Evolutionary conservation across 352 stramenopile genomes (phyloP).

Genomic region (Phytophthora hibernalis): DNA sequence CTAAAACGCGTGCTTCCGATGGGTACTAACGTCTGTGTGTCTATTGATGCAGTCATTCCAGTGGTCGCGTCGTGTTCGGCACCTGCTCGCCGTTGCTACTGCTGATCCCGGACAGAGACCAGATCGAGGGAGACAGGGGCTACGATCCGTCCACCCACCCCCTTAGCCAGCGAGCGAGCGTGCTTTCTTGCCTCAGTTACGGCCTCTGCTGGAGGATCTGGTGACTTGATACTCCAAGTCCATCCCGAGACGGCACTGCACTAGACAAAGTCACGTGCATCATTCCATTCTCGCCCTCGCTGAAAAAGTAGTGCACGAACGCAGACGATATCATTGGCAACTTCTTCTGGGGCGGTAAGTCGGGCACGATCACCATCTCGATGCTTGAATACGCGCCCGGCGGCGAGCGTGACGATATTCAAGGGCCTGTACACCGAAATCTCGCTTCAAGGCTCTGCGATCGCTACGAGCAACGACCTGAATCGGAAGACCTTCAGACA

Average conservation of each 20-base stretch:
- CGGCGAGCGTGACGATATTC: conserved; percentile 59
- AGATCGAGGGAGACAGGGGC: conserved; percentile 55
- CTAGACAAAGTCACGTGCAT: conserved; percentile 53
- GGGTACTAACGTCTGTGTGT: conserved; percentile 16
- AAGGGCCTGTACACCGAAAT: conserved; percentile 92
- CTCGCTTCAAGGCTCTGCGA: conserved; percentile 90
- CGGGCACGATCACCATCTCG: conserved; percentile 54
- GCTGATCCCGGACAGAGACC: conserved; percentile 57
- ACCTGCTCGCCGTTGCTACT: too few relatives aligned
- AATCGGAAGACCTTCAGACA: conserved; percentile 94
- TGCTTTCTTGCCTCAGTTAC: conserved; percentile 63
- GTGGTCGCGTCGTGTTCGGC: conserved; percentile 58
- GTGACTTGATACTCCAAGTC: conserved; percentile 48
- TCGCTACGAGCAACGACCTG: conserved; percentile 79
- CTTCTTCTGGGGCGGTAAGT: conserved; percentile 70
- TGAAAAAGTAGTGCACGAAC: conserved; percentile 69
- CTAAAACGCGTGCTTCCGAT: neutral
- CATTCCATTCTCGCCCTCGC: conserved; percentile 58
- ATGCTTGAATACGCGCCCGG: conserved; percentile 58
- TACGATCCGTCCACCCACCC: conserved; percentile 64
- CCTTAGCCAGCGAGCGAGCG: conserved; percentile 63
- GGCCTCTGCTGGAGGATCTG: conserved; percentile 56
- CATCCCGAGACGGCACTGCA: conserved; percentile 51
- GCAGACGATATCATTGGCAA: conserved; percentile 73
- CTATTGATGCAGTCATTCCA: conserved; percentile 46